Evolutionary conservation across 148 eudicot genomes (phyloP), one percentile per base, ranked within the genome.

Genomic region (Limonium bicolor): DNA sequence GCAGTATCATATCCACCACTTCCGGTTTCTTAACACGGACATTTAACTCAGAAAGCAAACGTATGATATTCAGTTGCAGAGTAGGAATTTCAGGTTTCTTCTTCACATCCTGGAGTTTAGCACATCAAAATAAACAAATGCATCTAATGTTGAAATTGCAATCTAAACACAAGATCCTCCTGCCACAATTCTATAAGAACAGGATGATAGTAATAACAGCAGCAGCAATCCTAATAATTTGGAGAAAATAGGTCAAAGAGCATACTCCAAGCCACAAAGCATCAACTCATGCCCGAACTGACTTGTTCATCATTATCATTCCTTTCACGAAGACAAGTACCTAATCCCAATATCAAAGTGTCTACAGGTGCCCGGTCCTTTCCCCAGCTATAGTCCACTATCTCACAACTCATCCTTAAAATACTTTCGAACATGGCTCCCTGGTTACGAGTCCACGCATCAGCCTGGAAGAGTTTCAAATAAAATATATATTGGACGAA

Each of bases 281-380:
- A 42, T 17, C 47, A 42, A 15, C 12, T 6, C 16, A 29, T 41
- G 46, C 28, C 22, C 17, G 17, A 23, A 51, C 86, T 63, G 48
- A 92, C 99, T 95, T 81, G 83, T 54, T 92, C 94, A 37, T 80
- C 93, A 46, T 74, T 71, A 60, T 85, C 88, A 65, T 72, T 81
- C 55, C 88, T 60, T 55, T 80, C 95, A 55, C 95, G 88, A 51
- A 92, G 63, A 62, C 65, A 68, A 24, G 78, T 68, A 33, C 95
- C 76, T 41, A 92, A 67, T 59, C 95, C 95, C 85, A 67, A 58
- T 15, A 92, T 78, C 60, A 92, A 92, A 40, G 95, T 78, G 60
- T 85, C 95, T 50, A 92, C 76, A 15, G 95, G 85, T 33, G 82
- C 63, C 55, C 80, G 73, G 47, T 85, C 99, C 74, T 81, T 92